Evolutionary conservation across 768 basidiomycete species (phyloP), one percentile per base, ranked within the genome.

Genomic region (Calocybe gangraenosa): DNA sequence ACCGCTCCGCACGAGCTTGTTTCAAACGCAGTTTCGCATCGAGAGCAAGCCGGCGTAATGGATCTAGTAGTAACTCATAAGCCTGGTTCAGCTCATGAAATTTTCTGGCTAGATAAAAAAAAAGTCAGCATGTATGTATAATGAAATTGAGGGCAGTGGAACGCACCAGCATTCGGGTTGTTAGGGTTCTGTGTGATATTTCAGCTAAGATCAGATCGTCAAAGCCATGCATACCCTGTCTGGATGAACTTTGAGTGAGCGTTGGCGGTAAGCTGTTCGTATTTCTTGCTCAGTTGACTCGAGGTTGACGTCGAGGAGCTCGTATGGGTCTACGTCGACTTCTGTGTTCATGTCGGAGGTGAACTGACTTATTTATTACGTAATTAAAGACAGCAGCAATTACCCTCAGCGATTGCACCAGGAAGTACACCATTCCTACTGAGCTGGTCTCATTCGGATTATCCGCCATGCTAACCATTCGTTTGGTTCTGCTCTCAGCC

Each of bases 41-140:
- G 43, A 92, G 69, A 0, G 86, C 88, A 33, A 90, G 70, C 15
- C 87, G 79, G 30, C 84, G 79, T 23, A 87, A 64, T 3, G 89
- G 89, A 55, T 92, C 90, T 46, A 91, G 82, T 5, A 92, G 70
- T 1, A 90, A 70, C 59, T 90, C 83, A 55, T 88, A 86, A 0
- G 89, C 87, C 48, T 81, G 79, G 44, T 84, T 91, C 39, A 92
- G 76, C 45, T 87, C 87, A 58, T 92, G 89, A 57, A 92, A 92
- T 59, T 88, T 86, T 45, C 81, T 75, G 2, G 85, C 85, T 80
- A 46, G 21, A 18, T 6, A 11, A 6, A 28, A 28, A 28, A 28
- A 11, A 5, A 28, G 25, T 6, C 25, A 28, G 11, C 25, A 11
- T 6, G 25, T 11, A 28, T 28, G 25, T 28, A 28, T 11, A 11